phyloP scores from a whole-genome alignment of 441 rosid species.

The Mallotus repandus region DNA sequence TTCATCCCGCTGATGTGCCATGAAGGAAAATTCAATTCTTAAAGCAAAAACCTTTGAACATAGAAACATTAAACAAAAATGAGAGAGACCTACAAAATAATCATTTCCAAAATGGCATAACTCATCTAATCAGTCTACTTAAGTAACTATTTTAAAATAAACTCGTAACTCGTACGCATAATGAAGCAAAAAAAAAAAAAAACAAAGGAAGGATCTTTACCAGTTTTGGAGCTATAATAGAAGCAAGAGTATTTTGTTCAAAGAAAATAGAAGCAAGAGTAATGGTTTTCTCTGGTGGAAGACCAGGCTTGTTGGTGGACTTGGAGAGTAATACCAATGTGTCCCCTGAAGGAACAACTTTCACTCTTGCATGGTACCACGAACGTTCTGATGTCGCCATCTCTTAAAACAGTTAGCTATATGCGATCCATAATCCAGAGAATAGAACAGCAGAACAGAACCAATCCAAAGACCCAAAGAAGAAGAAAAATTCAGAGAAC shows the following conservation, averaged over 20 bases:
- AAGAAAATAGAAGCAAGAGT: conserved; percentile 26
- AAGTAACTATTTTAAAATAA: background rate
- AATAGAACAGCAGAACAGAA: too few species aligned
- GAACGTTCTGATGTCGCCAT: too few species aligned
- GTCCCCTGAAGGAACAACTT: conserved; percentile 89
- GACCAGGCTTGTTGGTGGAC: conserved; percentile 60
- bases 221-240: conserved; percentile 80
- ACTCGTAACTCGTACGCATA: too few species aligned
- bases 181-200: too few species aligned
- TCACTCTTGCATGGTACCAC: conserved; percentile 81
- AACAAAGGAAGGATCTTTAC: conserved; percentile 34
- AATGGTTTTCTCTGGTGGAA: conserved; percentile 84
- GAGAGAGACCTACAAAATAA: background rate
- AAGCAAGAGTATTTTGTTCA: conserved; percentile 31
- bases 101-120: too few species aligned
- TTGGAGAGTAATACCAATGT: conserved; percentile 67
- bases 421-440: too few species aligned
- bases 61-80: background rate
- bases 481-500: too few species aligned
- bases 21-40: background rate
- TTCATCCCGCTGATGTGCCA: too few species aligned
- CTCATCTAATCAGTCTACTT: too few species aligned
- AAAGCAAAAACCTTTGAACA: background rate
- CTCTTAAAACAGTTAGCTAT: too few species aligned
- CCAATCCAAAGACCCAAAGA: too few species aligned